Percentiles rank a stretch among this genome's conserved stretches.
Conservation (phyloP, 495 filamentous ascomycete genomes). For the Diplogelasinospora grovesii region DNA sequence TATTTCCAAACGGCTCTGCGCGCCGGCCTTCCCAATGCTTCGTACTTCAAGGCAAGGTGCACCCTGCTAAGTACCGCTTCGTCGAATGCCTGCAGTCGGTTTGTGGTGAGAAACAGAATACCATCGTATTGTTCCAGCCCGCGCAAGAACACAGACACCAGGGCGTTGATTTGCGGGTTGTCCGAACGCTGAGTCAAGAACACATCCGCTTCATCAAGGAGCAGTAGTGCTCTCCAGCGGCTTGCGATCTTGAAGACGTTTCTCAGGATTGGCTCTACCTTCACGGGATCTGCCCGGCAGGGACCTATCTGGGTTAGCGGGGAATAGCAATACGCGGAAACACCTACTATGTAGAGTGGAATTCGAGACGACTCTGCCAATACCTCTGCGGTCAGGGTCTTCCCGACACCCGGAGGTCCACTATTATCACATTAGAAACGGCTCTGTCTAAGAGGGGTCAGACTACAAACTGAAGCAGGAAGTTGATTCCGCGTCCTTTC, state of each 20-base stretch:
- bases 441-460: background rate
- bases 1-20: conserved; percentile 7
- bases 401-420: conserved; percentile 10
- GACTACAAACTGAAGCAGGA: conserved; percentile 10
- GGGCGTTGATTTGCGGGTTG: conserved; percentile 20
- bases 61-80: conserved; percentile 33
- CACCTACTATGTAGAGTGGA: conserved; percentile 8
- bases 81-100: conserved; percentile 66
- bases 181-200: conserved; percentile 10
- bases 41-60: conserved; percentile 54
- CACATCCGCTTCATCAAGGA: conserved; percentile 27
- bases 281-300: conserved; percentile 7
- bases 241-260: conserved; percentile 30
- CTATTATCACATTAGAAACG: conserved; percentile 4
- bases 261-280: conserved; percentile 11
- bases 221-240: conserved; percentile 28
- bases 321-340: background rate
- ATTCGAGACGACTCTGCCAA: conserved; percentile 5
- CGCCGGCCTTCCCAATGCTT: conserved; percentile 2
- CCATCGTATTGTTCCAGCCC: conserved; percentile 67
- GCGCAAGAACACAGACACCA: conserved; percentile 32
- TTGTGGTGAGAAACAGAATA: conserved; percentile 73
- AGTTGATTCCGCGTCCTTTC: conserved; percentile 12
- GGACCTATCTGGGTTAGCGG: conserved; percentile 8
- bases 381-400: conserved; percentile 11